Conservation (phyloP, 192 early-diverging fungal species). For the Podila verticillata region DNA sequence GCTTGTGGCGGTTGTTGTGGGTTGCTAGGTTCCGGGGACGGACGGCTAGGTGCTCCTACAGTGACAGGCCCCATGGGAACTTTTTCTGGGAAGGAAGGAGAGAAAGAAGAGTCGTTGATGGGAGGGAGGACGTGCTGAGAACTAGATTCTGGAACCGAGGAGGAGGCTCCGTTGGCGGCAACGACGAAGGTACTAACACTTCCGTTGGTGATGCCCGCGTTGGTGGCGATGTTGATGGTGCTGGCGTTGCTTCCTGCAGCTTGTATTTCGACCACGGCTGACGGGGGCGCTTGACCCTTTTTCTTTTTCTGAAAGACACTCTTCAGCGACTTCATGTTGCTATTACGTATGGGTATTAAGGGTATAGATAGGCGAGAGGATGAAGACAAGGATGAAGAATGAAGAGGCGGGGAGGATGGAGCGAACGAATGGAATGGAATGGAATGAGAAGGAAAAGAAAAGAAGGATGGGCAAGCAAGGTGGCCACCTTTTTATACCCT, state of each 20-base stretch:
- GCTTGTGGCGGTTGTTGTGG: slow-evolving; percentile 7
- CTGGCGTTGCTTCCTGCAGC: no score
- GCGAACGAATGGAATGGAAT: background rate
- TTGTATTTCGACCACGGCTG: background rate
- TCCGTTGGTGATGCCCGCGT: slow-evolving; percentile 2
- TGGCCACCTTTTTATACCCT: no score
- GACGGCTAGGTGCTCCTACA: background rate
- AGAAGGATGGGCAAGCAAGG: no score
- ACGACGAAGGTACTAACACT: no score
- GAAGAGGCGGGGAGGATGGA: no score
- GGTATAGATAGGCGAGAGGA: background rate
- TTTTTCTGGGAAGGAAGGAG: background rate
- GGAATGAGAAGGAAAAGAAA: background rate
- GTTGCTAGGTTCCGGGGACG: background rate
- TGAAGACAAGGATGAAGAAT: background rate
- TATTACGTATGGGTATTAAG: no score
- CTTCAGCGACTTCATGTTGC: slow-evolving; percentile 38
- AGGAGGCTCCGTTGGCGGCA: slow-evolving; percentile 4
- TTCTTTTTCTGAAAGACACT: slow-evolving; percentile 27
- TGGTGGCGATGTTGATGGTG: background rate
- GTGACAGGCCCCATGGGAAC: no score
- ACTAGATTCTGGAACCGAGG: background rate
- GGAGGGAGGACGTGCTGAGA: slow-evolving; percentile 1
- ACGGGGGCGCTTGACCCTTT: slow-evolving; percentile 14
- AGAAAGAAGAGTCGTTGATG: slow-evolving; percentile 1